Base-by-base conservation (phyloP, 2,329 filamentous ascomycete species). In the Aspergillus pseudoviridinutans region DNA sequence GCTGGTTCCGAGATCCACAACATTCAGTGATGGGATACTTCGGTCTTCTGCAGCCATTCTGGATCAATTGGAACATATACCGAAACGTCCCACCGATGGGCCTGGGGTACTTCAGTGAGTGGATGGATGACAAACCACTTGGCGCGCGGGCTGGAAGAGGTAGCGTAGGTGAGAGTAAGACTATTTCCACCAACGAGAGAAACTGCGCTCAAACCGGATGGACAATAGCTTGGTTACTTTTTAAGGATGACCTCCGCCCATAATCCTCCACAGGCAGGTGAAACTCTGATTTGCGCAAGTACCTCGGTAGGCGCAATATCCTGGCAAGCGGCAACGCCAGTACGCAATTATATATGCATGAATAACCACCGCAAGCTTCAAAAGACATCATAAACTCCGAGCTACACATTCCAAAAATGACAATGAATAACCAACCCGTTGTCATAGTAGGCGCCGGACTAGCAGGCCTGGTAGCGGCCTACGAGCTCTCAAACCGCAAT, bases 401-500 rank as follows among this genome's bases (percentile, higher is more conserved):
- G 6, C 14, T 14, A 47, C 9, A 7, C 20, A 47, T n/a, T 25
- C 22, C 24, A 6, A 47, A 24, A 47, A 47, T 47, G 44, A 7
- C n/a, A 7, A 14, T 12, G 24, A 47, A 25, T 3, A 24, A 47
- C 10, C 20, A 47, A 5, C 44, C 44, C 32, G 68, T 71, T n/a
- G 60, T 71, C 25, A 70, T 71, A 10, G 55, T 65, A 17, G 69
- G 69, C 8, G 68, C 64, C 51, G 69, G 69, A 8, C 68, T 69
- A 2, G 68, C 68, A 10, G 69, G 69, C 25, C 67, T 71, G 9
- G 68, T 69, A 10, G 65, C 70, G 3, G 68, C 68, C n/a, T 60
- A 69, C 42, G 70, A 68, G 59, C 67, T 71, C 22, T 64, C 68
- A 2, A 59, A 55, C 42, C 65, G 65, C 50, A 64, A 66, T 14